Percentiles rank a stretch among this genome's conserved stretches.
Conservation (phyloP, 169 alveolate genomes). For the Cyclospora cayetanensis region DNA sequence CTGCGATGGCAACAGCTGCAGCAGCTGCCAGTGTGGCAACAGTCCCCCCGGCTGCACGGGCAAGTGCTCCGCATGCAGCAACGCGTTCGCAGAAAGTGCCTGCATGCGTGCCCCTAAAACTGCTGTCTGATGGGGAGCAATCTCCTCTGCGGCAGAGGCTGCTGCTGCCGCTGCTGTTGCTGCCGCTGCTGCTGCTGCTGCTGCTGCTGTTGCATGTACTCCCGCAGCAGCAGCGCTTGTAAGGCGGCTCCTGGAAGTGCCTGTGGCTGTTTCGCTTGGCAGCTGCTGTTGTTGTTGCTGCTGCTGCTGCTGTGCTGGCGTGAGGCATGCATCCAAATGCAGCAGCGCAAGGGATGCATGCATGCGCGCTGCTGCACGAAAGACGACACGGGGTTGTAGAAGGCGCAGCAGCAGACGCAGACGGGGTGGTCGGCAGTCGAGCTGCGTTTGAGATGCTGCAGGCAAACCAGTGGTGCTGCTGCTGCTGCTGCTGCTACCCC, state of each 20-base stretch:
- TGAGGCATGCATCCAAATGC: background rate
- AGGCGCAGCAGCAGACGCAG: slow-evolving; percentile 50
- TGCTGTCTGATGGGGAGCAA: slow-evolving; percentile 3
- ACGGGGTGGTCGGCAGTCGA: slow-evolving; percentile 50
- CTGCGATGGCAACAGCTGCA: slow-evolving; percentile 62
- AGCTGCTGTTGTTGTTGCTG: background rate
- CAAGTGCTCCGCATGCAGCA: slow-evolving; percentile 52
- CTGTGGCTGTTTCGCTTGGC: background rate
- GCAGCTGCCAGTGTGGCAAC: slow-evolving; percentile 63
- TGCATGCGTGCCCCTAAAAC: slow-evolving; percentile 40
- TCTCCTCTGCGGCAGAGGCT: slow-evolving; percentile 53
- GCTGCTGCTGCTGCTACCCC: slow-evolving; percentile 59
- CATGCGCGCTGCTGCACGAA: slow-evolving; percentile 60
- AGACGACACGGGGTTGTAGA: slow-evolving; percentile 39
- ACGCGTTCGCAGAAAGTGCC: slow-evolving; percentile 24
- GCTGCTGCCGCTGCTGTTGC: slow-evolving; percentile 43
- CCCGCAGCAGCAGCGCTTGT: slow-evolving; percentile 11
- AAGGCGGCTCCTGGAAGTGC: background rate
- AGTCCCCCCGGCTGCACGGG: slow-evolving; percentile 41
- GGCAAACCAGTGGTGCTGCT: slow-evolving; percentile 56
- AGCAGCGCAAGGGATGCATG: slow-evolving; percentile 36
- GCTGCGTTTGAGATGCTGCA: slow-evolving; percentile 3
- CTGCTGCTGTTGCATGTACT: slow-evolving; percentile 1
- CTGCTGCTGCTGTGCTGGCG: slow-evolving; percentile 39
- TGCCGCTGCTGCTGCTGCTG: slow-evolving; percentile 19